Evolutionary conservation across 768 basidiomycete species (phyloP).

Genomic region (Tulasnella sp.): DNA sequence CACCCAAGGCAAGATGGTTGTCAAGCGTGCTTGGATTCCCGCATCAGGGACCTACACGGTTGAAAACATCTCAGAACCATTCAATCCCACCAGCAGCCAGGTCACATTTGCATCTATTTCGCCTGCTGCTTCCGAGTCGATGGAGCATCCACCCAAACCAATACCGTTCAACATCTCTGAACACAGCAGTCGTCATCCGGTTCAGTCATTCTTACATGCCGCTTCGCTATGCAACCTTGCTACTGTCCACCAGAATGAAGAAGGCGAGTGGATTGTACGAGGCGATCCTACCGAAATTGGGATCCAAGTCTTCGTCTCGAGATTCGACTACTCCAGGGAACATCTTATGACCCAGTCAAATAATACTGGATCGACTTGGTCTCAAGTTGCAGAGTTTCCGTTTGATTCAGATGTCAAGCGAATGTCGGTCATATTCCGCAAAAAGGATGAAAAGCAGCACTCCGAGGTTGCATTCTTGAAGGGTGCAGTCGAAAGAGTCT

Average conservation of each 20-base stretch:
- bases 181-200: background rate
- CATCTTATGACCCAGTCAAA: conserved; percentile 12
- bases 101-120: conserved; percentile 11
- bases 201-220: conserved; percentile 26
- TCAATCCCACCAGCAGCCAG: conserved; percentile 20
- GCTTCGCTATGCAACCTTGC: conserved; percentile 32
- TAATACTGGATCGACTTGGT: conserved; percentile 8
- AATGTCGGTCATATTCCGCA: conserved; percentile 25
- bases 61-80: conserved; percentile 20
- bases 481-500: conserved; percentile 24
- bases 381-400: conserved; percentile 26
- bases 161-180: conserved; percentile 15
- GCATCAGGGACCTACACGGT: conserved; percentile 21
- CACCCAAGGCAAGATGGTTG: conserved; percentile 36
- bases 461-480: conserved; percentile 22
- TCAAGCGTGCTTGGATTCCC: conserved; percentile 31
- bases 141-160: conserved; percentile 14
- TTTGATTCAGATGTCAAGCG: conserved; percentile 35
- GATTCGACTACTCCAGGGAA: background rate
- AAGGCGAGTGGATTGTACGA: conserved; percentile 28
- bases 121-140: background rate
- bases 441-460: conserved; percentile 1
- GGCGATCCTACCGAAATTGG: conserved; percentile 35
- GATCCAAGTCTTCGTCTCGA: conserved; percentile 26
- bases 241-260: conserved; percentile 23